Base-by-base conservation (phyloP, 2,329 filamentous ascomycete genomes). In the Pestalotiopsis sp. region DNA sequence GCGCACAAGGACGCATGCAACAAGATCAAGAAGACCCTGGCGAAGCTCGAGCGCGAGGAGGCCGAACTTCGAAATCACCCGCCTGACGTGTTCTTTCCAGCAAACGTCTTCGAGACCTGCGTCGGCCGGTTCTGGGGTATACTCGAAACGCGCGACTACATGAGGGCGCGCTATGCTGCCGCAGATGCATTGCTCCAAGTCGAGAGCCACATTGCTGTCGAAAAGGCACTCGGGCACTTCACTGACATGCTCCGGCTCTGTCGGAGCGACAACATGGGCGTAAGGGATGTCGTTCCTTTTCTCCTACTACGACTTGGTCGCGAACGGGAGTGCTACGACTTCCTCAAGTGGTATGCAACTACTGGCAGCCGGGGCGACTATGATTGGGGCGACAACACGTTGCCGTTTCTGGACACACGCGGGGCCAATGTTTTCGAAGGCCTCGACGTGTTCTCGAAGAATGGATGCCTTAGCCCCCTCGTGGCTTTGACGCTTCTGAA, bases 241-340 rank as follows among this genome's bases (percentile, higher is more conserved):
- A 70, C 77, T 61, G 83, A 84, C 63, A 81, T 87, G 78, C 66
- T 87, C 56, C 78, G 79, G 1, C 77, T 87, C 1, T 80, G 78
- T 69, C 80, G 82, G 2, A n/a, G 70, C 12, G 85, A 88, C 71
- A 82, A 83, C 68, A 76, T 85, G 77, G 81, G 81, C 0, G 20
- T 85, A 3, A 79, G 84, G 0, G 58, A 80, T 20, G 23, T 83
- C 0, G 68, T 84, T 0, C 85, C 86, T 0, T 70, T 73, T 0
- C 57, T 85, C 11, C 78, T 83, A 67, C 72, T 89, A 14, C 81
- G 85, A 2, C 78, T 88, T 6, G 80, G 80, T 23, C 77, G 74
- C 57, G 85, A 88, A 68, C 85, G 88, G 72, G 84, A 85, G n/a
- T 82, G 80, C 72, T 85, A 85, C 69, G 81, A 84, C 66, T 83